Conservation (phyloP, 2,329 filamentous ascomycete species). For the Phaeosphaeriaceae sp. region DNA sequence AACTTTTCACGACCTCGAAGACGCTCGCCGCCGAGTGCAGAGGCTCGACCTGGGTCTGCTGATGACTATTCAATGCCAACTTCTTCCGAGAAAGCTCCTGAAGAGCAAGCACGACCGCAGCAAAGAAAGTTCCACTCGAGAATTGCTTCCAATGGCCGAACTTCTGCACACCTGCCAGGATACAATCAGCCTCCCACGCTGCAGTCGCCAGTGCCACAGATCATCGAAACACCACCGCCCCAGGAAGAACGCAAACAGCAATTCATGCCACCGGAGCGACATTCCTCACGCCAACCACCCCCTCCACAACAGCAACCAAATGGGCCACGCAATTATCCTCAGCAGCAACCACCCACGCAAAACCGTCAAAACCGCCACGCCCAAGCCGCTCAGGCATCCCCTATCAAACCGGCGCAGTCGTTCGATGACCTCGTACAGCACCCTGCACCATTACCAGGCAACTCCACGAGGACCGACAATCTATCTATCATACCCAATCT, state of each 20-base stretch:
- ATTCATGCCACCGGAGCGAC: constrained; percentile 58
- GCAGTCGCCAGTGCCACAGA: constrained; percentile 58
- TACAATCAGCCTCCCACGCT: constrained; percentile 42
- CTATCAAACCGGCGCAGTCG: constrained; percentile 55
- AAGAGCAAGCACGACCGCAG: constrained; percentile 45
- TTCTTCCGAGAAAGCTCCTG: constrained; percentile 28
- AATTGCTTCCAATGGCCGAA: constrained; percentile 63
- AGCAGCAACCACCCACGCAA: constrained; percentile 16
- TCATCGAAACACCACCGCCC: constrained; percentile 67
- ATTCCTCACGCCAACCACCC: constrained; percentile 55
- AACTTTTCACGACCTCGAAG: constrained; percentile 68
- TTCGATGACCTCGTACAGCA: constrained; percentile 71
- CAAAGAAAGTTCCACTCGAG: constrained; percentile 63
- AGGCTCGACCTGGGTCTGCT: constrained; percentile 27
- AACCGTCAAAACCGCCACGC: constrained; percentile 36
- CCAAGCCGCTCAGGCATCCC: constrained; percentile 39
- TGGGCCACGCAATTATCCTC: constrained; percentile 23
- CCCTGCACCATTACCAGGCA: constrained; percentile 74
- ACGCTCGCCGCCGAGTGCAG: constrained; percentile 34
- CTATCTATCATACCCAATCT: constrained; percentile 82
- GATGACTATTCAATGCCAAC: constrained; percentile 30
- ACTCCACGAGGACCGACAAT: constrained; percentile 72
- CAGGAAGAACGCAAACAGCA: constrained; percentile 41
- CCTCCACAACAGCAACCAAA: constrained; percentile 22
- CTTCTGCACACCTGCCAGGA: constrained; percentile 60